Percentiles rank a stretch among this genome's conserved stretches.
Conservation (phyloP, 805 yeast species). For the Torulaspora franciscae region DNA sequence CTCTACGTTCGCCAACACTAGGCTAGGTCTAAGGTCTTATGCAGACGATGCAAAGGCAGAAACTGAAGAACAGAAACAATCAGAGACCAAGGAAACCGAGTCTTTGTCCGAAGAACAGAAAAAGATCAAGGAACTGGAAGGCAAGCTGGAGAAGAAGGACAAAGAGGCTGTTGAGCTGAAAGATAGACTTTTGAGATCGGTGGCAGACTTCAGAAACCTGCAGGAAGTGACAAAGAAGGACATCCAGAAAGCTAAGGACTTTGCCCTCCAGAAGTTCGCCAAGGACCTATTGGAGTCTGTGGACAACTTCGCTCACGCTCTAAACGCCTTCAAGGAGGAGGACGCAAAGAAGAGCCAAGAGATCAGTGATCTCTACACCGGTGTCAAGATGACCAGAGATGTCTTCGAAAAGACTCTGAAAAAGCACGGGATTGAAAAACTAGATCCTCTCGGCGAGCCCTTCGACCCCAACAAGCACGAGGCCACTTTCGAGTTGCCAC, state of each 20-base stretch:
- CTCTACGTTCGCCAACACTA: not conserved
- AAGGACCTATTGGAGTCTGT: slow-evolving; percentile 83
- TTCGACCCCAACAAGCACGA: slow-evolving; percentile 92
- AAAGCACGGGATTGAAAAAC: slow-evolving; percentile 73
- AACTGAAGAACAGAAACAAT: slow-evolving; percentile 6
- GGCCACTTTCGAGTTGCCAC: slow-evolving; percentile 84
- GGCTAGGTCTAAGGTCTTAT: slow-evolving; percentile 22
- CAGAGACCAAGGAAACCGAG: slow-evolving; percentile 10
- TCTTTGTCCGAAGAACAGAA: slow-evolving; percentile 25
- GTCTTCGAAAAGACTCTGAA: slow-evolving; percentile 78
- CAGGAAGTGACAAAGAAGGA: slow-evolving; percentile 89
- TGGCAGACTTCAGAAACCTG: slow-evolving; percentile 89
- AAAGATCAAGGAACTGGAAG: slow-evolving; percentile 40
- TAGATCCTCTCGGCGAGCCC: slow-evolving; percentile 76
- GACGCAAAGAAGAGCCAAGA: slow-evolving; percentile 55
- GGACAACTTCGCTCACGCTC: slow-evolving; percentile 85
- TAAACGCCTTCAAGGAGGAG: slow-evolving; percentile 63
- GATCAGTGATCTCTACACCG: slow-evolving; percentile 72
- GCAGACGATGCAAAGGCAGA: slow-evolving; percentile 21
- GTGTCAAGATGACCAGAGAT: slow-evolving; percentile 84
- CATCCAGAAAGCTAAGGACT: slow-evolving; percentile 79
- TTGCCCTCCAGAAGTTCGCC: slow-evolving; percentile 88
- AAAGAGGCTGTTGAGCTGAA: slow-evolving; percentile 77
- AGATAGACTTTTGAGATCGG: slow-evolving; percentile 73
- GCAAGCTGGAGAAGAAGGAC: slow-evolving; percentile 54